Evolutionary conservation across 768 basidiomycete species (phyloP), one percentile per base, ranked within the genome.

Genomic region (Daedaleopsis nitida): DNA sequence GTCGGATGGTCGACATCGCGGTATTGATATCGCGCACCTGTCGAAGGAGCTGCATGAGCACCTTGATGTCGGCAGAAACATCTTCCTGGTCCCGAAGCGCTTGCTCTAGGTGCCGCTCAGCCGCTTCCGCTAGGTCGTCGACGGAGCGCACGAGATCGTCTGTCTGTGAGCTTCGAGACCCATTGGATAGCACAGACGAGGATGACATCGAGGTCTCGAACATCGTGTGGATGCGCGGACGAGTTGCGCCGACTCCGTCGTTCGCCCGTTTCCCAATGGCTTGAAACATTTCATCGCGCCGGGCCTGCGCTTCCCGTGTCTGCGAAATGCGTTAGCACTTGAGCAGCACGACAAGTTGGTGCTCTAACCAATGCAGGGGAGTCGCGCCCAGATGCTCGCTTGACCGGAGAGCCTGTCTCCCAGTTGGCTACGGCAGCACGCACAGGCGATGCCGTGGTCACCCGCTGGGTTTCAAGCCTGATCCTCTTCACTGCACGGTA

Each of bases 241-340:
- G 80, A 59, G 83, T 81, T 10, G 82, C 78, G 7, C 73, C 73
- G 38, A 87, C 87, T 17, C 74, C 78, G 67, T 84, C 48, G n/a
- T 53, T 56, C 48, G 52, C 38, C 65, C 91, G 78, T 62, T 78
- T 82, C 39, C 78, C 75, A 59, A 94, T 92, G 58, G 92, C 77
- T 64, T 83, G 83, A 43, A 86, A 83, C 91, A 94, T 91, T 72
- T 94, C 92, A 66, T 91, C 86, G 79, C 92, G 81, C 23, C 92
- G 85, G 38, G 87, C 86, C 65, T 86, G 86, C 38, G 91, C 91
- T 57, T 86, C 91, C 68, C 75, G 86, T 13, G 83, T 89, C 92
- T 94, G 65, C 5, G 16, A 44, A 13, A n/a, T 5, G 61, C 38
- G 23, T 42, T 44, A 19, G 37, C 16, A 54, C 17, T 54, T 47